Percentiles rank a stretch among this genome's conserved stretches.
These are phyloP conservation scores for Sideroxylon spinosum DNA, from an alignment of 179 eudicot genomes.

Conservation along the genomic window DNA sequence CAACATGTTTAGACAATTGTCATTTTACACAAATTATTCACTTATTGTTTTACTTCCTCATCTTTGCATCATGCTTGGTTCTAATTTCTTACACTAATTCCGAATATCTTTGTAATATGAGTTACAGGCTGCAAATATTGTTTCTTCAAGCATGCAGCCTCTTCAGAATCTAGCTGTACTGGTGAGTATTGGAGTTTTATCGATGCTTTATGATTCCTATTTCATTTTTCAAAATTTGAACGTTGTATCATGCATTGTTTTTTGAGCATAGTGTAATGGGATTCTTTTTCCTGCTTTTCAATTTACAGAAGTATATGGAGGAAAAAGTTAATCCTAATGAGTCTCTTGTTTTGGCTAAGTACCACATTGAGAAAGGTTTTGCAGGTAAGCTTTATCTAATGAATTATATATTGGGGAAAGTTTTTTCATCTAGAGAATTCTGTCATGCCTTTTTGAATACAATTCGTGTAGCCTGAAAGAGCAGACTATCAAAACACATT, in stretches of 20 bases:
- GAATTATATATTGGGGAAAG: too few species aligned
- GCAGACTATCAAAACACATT: too few species aligned
- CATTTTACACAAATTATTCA: background rate
- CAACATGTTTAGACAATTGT: background rate
- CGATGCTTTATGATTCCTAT: too few species aligned
- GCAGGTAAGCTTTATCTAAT: too few species aligned
- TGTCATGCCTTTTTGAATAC: too few species aligned
- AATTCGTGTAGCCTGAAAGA: too few species aligned
- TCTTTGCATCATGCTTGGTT: background rate
- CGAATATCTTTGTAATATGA: background rate
- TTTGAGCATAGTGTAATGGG: too few species aligned
- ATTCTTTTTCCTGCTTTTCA: too few species aligned
- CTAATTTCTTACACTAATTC: background rate
- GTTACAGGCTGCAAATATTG: constrained; percentile 67
- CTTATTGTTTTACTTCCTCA: background rate
- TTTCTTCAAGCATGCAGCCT: constrained; percentile 73
- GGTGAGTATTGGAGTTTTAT: constrained; percentile 38
- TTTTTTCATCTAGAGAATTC: too few species aligned
- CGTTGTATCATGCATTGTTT: too few species aligned
- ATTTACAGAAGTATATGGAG: constrained; percentile 38
- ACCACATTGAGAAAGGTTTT: constrained; percentile 55
- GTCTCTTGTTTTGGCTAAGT: constrained; percentile 50
- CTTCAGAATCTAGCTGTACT: constrained; percentile 51
- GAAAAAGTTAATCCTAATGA: constrained; percentile 62
- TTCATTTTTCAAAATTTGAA: too few species aligned